Conservation (phyloP, 2,329 filamentous ascomycete species). For the Alternaria consortialis region DNA sequence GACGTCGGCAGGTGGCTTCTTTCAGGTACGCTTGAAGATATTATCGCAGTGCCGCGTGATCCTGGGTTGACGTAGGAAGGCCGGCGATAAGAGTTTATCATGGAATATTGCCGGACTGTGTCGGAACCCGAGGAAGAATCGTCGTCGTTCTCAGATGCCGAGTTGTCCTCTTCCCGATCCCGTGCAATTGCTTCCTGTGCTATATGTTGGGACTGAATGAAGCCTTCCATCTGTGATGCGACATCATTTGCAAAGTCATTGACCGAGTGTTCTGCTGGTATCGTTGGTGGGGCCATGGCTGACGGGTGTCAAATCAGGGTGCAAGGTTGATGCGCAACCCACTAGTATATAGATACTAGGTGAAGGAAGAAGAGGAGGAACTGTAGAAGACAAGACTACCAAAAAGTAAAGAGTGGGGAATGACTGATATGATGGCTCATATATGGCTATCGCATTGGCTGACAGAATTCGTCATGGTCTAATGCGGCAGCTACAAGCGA, state of each 20-base stretch:
- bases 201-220: slow-evolving; percentile 44
- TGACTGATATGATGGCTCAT: slow-evolving; percentile 12
- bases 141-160: slow-evolving; percentile 67
- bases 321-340: not conserved
- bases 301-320: not conserved
- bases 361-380: not conserved
- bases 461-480: slow-evolving; percentile 6
- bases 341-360: not conserved
- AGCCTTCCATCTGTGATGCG: slow-evolving; percentile 42
- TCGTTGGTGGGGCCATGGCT: slow-evolving; percentile 31
- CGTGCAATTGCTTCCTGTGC: slow-evolving; percentile 51
- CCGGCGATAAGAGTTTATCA: slow-evolving; percentile 75
- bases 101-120: slow-evolving; percentile 58
- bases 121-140: slow-evolving; percentile 57
- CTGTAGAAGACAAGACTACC: slow-evolving; percentile 6
- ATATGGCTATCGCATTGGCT: slow-evolving; percentile 18
- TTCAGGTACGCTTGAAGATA: slow-evolving; percentile 63
- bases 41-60: slow-evolving; percentile 73
- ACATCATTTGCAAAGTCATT: slow-evolving; percentile 35
- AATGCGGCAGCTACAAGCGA: slow-evolving; percentile 33
- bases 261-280: slow-evolving; percentile 17
- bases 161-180: slow-evolving; percentile 47
- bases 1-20: slow-evolving; percentile 32
- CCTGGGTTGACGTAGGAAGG: slow-evolving; percentile 80
- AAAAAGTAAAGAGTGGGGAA: slow-evolving; percentile 18